Evolutionary conservation across 306 rosid species (phyloP).

Genomic region (Sphenostylis stenocarpa): DNA sequence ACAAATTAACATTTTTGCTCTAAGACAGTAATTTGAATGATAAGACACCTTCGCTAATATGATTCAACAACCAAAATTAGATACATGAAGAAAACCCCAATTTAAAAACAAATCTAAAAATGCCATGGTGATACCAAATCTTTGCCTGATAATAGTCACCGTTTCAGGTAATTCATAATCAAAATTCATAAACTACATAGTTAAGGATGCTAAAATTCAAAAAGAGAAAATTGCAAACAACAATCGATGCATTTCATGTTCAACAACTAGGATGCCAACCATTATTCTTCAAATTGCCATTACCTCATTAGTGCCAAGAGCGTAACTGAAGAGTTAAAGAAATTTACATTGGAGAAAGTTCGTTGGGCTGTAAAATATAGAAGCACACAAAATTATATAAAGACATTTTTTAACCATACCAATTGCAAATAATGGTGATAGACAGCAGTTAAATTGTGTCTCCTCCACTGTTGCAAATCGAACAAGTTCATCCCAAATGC

Average conservation of each 20-base stretch:
- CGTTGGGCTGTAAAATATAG: not conserved
- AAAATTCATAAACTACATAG: not conserved
- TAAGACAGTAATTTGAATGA: not conserved
- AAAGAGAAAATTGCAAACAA: not conserved
- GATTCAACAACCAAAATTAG: not conserved
- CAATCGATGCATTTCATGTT: not conserved
- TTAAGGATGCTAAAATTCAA: not conserved
- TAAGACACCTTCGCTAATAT: not conserved
- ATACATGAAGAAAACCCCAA: not conserved
- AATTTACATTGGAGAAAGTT: not conserved
- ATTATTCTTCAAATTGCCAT: conserved; percentile 4
- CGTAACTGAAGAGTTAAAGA: not conserved
- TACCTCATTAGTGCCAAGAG: not conserved
- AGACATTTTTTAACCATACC: conserved; percentile 27
- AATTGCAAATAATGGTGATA: conserved; percentile 29
- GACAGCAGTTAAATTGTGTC: conserved; percentile 23
- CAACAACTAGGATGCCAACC: not conserved
- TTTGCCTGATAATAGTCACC: not conserved
- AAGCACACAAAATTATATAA: not conserved
- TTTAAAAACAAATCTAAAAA: conserved; percentile 2
- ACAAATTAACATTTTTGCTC: not conserved
- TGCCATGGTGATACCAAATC: not conserved
- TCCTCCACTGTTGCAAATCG: conserved; percentile 39
- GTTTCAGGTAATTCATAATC: conserved; percentile 1
- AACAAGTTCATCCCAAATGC: conserved; percentile 39